A percentile compares a stretch with the other conserved stretches of the same genome.
Evolutionary conservation across 208 protist genomes (phyloP).

Genomic region (Trypanosoma melophagium): DNA sequence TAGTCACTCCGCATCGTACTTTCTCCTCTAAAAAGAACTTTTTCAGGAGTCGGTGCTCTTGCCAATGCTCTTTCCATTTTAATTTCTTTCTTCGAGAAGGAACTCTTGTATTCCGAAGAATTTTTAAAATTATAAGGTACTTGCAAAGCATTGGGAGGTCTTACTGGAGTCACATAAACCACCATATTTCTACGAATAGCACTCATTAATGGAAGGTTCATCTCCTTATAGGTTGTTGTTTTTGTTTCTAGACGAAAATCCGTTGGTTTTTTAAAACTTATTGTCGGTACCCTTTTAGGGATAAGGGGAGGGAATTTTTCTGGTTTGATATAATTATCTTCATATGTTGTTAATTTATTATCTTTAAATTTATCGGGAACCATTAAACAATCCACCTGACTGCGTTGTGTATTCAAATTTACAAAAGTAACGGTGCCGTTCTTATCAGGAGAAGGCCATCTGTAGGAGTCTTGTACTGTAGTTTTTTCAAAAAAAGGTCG

Average conservation of each 20-base stretch:
- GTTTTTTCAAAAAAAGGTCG: slow-evolving; percentile 11
- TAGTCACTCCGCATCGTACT: slow-evolving; percentile 19
- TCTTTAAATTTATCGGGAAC: neutral
- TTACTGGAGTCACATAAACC: slow-evolving; percentile 2
- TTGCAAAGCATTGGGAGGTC: neutral
- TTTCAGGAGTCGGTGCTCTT: neutral
- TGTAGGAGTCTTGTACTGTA: slow-evolving; percentile 20
- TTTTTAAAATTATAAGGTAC: neutral
- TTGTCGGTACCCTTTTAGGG: neutral
- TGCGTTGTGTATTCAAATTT: slow-evolving; percentile 16
- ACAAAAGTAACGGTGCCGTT: neutral
- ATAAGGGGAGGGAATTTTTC: neutral
- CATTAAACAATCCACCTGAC: slow-evolving; percentile 10
- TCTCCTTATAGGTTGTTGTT: slow-evolving; percentile 21
- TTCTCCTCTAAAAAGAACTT: slow-evolving; percentile 14
- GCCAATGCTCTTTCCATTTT: neutral
- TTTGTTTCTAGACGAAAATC: neutral
- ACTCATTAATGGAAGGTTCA: slow-evolving; percentile 6
- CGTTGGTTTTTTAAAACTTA: neutral
- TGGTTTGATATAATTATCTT: slow-evolving; percentile 2
- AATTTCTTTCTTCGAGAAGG: slow-evolving; percentile 6
- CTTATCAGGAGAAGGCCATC: slow-evolving; percentile 4
- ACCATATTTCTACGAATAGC: slow-evolving; percentile 7
- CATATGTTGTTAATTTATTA: slow-evolving; percentile 12
- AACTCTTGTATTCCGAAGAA: slow-evolving; percentile 8